Base-by-base conservation (phyloP, 2,329 filamentous ascomycete species). In the Aphanocladium album region DNA sequence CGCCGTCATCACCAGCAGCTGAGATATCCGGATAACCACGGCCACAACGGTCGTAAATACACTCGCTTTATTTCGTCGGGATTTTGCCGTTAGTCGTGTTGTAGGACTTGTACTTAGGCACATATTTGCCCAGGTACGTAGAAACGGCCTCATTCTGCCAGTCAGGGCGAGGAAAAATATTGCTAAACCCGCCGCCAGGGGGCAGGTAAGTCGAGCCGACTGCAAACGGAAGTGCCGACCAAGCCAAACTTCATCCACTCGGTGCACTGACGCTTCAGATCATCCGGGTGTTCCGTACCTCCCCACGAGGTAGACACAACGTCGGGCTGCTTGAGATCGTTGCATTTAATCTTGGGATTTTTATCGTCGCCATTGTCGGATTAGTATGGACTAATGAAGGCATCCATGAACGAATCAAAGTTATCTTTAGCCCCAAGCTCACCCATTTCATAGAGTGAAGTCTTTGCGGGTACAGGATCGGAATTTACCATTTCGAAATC, bases 401-500 rank as follows among this genome's bases (percentile, higher is more conserved):
- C 14, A 60, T 82, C 79, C 50, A 79, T 74, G 66, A 83, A 72
- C 11, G 23, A 11, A n/a, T 43, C 53, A 56, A 56, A 56, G 37
- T 43, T 39, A 61, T 67, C 66, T 14, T 45, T 19, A n/a, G 8
- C 5, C 7, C 21, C 21, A 21, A 47, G 69, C 25, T n/a, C 43
- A 65, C 72, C 79, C 1, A 79, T 67, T 19, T 47, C n/a, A 23
- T 47, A 47, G 11, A 47, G n/a, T 69, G 23, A 12, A 25, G 65
- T 72, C 79, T 1, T 79, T 83, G 80, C 1, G 81, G 81, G 68
- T 77, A 82, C 65, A 83, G 77, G 60, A 83, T 71, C 1, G 80
- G 77, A 60, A 78, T n/a, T 78, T 16, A 73, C 71, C 30, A 78
- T 72, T 60, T 79, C 68, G 60, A 83, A 80, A 65, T 83, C 81